Base-by-base conservation (phyloP, 371 early-diverging fungal genomes). In the Mycotypha africana region DNA sequence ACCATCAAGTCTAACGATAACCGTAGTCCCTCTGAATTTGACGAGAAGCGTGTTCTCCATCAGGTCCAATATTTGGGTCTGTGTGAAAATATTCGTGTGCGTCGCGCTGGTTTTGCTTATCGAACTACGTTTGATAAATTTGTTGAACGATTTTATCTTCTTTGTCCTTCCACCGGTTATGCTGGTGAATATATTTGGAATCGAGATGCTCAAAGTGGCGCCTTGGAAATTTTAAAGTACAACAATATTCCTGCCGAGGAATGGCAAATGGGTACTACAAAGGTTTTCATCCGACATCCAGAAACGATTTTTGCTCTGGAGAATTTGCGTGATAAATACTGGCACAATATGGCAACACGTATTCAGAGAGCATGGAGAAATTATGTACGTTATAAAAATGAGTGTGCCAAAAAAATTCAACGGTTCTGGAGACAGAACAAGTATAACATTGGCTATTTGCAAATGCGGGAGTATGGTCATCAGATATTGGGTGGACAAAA, bases 1-100 rank as follows among this genome's bases (percentile, higher is more conserved):
- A 97, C 97, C 47, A 99, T 99, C 70, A 99, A 98, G 63, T 99
- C 99, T 28, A 98, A 99, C 62, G 86, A 89, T 53, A 87, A 82
- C 56, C 92, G 94, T 65, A 81, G 86, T 36, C 84, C 96, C 0
- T 76, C 81, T 8, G 93, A 93, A 52, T 99, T 88, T 64, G 95
- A 98, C 62, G 60, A 79, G 41, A 83, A 89, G 59, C 82, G 93
- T 65, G 95, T 94, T 7, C 86, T 93, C 35, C 97, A 97, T 71
- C 97, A 97, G 66, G 86, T 97, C 39, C 91, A 95, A 44, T 98
- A 98, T 58, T 77, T 98, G 31, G 96, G 96, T 60, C 62, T 97
- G 49, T 83, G 85, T 69, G 98, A 99, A 65, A 95, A 98, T 63
- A 96, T 99, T 58, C 92, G 97, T 56, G 93, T 99, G 21, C 79